phyloP scores from a whole-genome alignment of 2,329 filamentous ascomycete genomes.

The Sporothrix pallida region DNA sequence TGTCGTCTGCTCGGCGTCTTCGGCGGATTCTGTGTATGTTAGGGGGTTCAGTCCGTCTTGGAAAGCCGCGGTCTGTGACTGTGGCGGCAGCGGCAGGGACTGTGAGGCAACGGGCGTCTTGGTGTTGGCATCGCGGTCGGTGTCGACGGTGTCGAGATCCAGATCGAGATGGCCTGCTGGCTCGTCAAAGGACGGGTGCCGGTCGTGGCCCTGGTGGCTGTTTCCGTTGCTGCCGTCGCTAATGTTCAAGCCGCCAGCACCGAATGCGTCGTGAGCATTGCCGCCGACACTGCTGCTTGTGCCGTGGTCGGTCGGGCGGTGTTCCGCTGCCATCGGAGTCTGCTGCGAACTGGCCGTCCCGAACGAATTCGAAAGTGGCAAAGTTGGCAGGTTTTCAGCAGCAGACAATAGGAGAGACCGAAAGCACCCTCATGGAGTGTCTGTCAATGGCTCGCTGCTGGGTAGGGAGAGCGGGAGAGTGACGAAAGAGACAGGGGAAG shows the following conservation, averaged over 20 bases:
- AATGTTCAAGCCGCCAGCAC: no score
- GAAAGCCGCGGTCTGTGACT: not conserved
- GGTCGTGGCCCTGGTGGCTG: not conserved
- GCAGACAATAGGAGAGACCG: constrained; percentile 6
- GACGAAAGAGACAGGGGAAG: not conserved
- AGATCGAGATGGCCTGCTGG: constrained; percentile 24
- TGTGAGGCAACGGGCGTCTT: not conserved
- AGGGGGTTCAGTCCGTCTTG: not conserved
- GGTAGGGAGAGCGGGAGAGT: not conserved
- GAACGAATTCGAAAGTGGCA: constrained; percentile 28
- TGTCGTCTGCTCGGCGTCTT: not conserved
- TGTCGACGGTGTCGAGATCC: constrained; percentile 4
- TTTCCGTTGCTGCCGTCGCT: not conserved
- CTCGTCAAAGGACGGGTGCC: constrained; percentile 13
- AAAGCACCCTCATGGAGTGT: constrained; percentile 12
- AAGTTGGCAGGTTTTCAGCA: constrained; percentile 24
- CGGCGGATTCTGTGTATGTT: not conserved
- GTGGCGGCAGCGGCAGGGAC: constrained; percentile 9
- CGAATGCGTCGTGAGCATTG: not conserved
- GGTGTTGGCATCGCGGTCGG: not conserved
- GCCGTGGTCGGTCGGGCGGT: constrained; percentile 31
- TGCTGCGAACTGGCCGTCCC: constrained; percentile 26
- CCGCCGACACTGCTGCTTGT: constrained; percentile 22
- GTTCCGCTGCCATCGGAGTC: constrained; percentile 36
- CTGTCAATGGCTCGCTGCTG: constrained; percentile 4